phyloP scores from a whole-genome alignment of 352 stramenopile species.

The Peronospora destructor region DNA sequence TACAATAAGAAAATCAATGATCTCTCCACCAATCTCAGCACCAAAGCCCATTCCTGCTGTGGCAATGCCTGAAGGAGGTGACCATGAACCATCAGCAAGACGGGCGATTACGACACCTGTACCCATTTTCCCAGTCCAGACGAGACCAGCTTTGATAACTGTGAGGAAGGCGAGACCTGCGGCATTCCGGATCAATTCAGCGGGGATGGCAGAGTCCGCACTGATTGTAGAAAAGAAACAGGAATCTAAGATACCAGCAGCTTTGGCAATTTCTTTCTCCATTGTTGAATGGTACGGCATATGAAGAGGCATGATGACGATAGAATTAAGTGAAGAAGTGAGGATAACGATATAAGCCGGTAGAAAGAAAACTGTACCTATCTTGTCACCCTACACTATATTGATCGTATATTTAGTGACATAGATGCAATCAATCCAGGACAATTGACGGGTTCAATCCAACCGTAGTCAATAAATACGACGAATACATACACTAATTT shows the following conservation, averaged over 20 bases:
- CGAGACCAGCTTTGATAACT: conserved; percentile 77
- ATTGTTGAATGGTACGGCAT: conserved; percentile 82
- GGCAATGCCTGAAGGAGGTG: conserved; percentile 73
- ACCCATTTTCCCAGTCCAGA: conserved; percentile 80
- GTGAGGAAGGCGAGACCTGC: conserved; percentile 78
- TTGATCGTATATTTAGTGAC: too few relatives aligned
- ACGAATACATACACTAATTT: too few relatives aligned
- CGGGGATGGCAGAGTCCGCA: conserved; percentile 69
- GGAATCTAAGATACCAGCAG: conserved; percentile 73
- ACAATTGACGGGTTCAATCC: too few relatives aligned
- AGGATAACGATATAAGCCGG: too few relatives aligned
- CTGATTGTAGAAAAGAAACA: conserved; percentile 74
- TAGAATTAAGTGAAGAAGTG: not conserved
- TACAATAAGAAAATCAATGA: conserved; percentile 88
- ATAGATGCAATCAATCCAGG: too few relatives aligned
- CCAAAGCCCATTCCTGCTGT: conserved; percentile 77
- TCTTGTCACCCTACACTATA: too few relatives aligned
- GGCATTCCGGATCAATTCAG: conserved; percentile 74
- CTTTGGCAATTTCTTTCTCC: conserved; percentile 83
- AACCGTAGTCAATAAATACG: too few relatives aligned
- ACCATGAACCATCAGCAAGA: conserved; percentile 80
- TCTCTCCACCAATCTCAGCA: conserved; percentile 77
- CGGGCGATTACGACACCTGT: conserved; percentile 75
- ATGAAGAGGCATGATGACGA: conserved; percentile 62
- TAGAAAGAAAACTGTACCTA: not conserved